phyloP scores from a whole-genome alignment of 192 early-diverging fungal species.

The Chytriomyces sp. region DNA sequence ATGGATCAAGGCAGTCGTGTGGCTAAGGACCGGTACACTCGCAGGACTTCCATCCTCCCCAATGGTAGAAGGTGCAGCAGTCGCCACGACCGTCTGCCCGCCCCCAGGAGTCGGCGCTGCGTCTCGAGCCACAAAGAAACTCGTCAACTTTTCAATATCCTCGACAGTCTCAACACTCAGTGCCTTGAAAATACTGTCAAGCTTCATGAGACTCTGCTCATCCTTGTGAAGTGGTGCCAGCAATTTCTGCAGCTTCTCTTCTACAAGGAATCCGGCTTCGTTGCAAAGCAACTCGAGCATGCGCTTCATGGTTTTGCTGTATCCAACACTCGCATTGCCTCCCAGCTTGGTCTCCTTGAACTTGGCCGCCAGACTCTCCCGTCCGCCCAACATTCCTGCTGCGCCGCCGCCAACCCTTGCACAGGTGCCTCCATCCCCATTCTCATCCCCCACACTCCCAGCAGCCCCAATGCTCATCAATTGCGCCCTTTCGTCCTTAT shows the following conservation, averaged over 20 bases:
- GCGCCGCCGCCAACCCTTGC: neutral
- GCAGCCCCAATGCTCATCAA: constrained; percentile 9
- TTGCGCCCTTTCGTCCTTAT: neutral
- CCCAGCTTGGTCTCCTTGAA: constrained; percentile 35
- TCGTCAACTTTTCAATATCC: constrained; percentile 53
- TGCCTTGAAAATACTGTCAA: constrained; percentile 63
- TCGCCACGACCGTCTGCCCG: neutral
- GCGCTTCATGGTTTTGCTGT: constrained; percentile 47
- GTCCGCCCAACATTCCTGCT: neutral
- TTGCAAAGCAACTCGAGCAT: constrained; percentile 55
- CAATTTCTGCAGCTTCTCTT: constrained; percentile 62
- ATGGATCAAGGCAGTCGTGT: constrained; percentile 34
- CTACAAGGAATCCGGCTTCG: constrained; percentile 60
- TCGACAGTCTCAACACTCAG: constrained; percentile 56
- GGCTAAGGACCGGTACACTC: neutral
- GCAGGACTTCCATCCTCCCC: neutral
- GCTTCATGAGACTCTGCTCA: constrained; percentile 58
- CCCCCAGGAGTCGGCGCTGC: neutral
- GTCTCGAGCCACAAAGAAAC: constrained; percentile 41
- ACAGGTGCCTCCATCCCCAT: neutral
- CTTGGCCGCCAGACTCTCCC: constrained; percentile 37
- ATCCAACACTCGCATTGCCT: constrained; percentile 20
- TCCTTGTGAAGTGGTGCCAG: constrained; percentile 50
- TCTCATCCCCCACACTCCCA: neutral
- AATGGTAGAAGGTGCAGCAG: neutral